Base-by-base conservation (phyloP, 164 flowering plant species). In the Hamamelis virginiana region DNA sequence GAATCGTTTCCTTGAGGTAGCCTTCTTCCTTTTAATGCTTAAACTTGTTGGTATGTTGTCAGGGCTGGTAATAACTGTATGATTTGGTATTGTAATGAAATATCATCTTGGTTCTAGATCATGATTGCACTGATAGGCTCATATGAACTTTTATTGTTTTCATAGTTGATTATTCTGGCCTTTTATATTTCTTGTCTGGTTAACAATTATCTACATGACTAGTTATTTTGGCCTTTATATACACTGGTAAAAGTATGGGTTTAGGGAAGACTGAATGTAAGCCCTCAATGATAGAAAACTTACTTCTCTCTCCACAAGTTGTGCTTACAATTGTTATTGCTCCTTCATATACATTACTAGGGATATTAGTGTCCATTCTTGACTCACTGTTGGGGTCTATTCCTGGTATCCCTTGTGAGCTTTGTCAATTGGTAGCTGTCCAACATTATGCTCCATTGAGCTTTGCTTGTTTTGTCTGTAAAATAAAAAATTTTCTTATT, bases 1-100 rank as follows among this genome's bases (percentile, higher is more conserved):
- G 98, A 95, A 91, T 80, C 96, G 91, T 55, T 95, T 95, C 74
- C 87, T 92, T 65, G 98, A 95, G 97, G 98, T 91, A 75, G 0
- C 61, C n/a, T 60, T 27, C 59, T 59, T 11, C 69, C 56, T 28
- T 22, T 12, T 62, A 15, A 10, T 41, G 22, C 50, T 43, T 23
- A 23, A 22, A 27, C 28, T 26, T 26, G n/a, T 41, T 66, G 21
- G 6, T 11, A 5, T 8, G 38, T 28, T 69, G 15, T 45, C 11
- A 13, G 26, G 23, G 15, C 12, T 22, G 11, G 28, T 33, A 33
- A 33, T 2, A 33, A 2, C 2, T 33, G 41, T 33, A 33, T 33
- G 41, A 33, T 33, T 33, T 33, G 28, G 27, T 59, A 5, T 21
- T 19, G 16, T 14, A 8, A 15, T 22, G 11, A 59, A n/a, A 18